Percentiles rank a stretch among this genome's conserved stretches.
These are phyloP conservation scores for Arthrobotrys sinensis DNA, from an alignment of 2,329 filamentous ascomycete species.

Conservation along the genomic window DNA sequence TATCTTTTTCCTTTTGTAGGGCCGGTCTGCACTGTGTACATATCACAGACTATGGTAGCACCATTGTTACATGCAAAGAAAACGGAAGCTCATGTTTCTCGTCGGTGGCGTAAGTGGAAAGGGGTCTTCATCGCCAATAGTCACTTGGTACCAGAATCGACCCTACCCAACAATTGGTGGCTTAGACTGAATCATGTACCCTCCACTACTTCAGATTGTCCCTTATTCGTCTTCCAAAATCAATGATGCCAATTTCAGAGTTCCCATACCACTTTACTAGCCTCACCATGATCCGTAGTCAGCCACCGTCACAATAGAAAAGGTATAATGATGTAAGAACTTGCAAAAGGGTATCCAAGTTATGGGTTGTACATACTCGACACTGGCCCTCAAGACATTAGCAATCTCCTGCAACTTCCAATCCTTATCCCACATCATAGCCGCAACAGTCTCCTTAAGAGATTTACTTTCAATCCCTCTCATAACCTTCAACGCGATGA, in stretches of 20 bases:
- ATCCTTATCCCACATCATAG: conserved; percentile 8
- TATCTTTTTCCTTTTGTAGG: too few species aligned
- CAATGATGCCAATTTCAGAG: neutral
- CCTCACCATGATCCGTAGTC: neutral
- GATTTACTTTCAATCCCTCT: conserved; percentile 11
- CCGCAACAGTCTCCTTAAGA: conserved; percentile 1
- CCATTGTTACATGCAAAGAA: too few species aligned
- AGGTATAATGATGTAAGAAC: neutral
- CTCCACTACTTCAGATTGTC: too few species aligned
- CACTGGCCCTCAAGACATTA: neutral
- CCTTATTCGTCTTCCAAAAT: neutral
- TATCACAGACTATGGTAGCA: too few species aligned
- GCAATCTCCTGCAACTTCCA: neutral
- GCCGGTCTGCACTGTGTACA: too few species aligned
- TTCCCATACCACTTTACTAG: conserved; percentile 15
- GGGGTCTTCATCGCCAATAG: neutral
- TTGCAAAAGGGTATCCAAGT: neutral
- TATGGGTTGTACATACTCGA: conserved; percentile 3
- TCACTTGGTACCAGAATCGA: neutral
- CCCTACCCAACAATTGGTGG: too few species aligned
- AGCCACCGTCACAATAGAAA: neutral
- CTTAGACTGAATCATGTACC: too few species aligned
- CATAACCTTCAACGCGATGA: conserved; percentile 5
- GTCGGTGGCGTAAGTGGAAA: too few species aligned
- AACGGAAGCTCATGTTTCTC: too few species aligned